Conservation (phyloP, 2,329 filamentous ascomycete genomes). For the Stagonosporopsis rhizophila region DNA sequence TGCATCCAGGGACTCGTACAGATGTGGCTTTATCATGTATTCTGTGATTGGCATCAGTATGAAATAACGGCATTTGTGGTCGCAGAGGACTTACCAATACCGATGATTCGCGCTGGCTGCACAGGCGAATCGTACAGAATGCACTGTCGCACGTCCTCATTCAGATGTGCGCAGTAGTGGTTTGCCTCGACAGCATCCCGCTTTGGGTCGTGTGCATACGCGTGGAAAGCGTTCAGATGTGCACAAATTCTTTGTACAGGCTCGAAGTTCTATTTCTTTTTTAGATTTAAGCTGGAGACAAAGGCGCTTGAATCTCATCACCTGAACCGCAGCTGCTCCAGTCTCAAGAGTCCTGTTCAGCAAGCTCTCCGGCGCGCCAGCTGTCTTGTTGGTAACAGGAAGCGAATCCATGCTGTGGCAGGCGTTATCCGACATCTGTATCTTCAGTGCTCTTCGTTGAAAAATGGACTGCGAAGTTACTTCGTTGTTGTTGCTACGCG, state of each 20-base stretch:
- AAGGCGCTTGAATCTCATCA: conserved; percentile 27
- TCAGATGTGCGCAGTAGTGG: conserved; percentile 84
- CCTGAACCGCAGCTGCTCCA: conserved; percentile 66
- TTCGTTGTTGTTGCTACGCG: conserved; percentile 1
- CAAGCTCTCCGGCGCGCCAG: conserved; percentile 60
- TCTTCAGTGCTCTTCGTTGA: no score
- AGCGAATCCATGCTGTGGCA: conserved; percentile 43
- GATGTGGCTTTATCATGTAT: conserved; percentile 78
- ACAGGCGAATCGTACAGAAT: conserved; percentile 79
- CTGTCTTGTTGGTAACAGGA: conserved; percentile 51
- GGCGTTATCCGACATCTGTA: conserved; percentile 5
- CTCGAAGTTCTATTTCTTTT: conserved; percentile 63
- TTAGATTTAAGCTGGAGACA: not conserved
- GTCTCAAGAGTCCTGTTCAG: conserved; percentile 68
- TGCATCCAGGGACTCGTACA: conserved; percentile 70
- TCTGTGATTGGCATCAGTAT: conserved; percentile 53
- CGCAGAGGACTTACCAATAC: conserved; percentile 56
- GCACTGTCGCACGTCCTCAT: conserved; percentile 80
- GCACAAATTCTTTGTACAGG: conserved; percentile 79
- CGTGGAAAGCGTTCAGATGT: conserved; percentile 86
- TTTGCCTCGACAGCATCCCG: conserved; percentile 74
- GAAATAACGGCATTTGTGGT: not conserved
- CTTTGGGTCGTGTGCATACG: conserved; percentile 75
- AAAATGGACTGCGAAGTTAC: not conserved
- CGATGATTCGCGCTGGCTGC: conserved; percentile 75